Conservation (phyloP, 139 green algal species). For the Tetradesmus lagerheimii region DNA sequence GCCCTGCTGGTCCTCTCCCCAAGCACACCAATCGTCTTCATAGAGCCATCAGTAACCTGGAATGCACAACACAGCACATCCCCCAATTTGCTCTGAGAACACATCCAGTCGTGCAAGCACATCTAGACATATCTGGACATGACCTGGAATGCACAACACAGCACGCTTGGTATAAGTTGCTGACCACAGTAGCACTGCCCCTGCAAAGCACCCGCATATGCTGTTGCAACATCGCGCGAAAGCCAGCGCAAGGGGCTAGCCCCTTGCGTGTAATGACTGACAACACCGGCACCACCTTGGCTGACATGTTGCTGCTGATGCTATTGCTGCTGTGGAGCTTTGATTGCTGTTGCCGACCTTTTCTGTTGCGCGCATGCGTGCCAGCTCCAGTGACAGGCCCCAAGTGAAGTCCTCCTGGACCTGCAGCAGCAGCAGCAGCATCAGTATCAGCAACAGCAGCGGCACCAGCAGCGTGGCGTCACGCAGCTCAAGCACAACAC, state of each 20-base stretch:
- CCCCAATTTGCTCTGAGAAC: no score
- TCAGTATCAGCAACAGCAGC: background rate
- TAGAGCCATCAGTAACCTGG: constrained; percentile 36
- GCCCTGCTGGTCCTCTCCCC: constrained; percentile 34
- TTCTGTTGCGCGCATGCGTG: constrained; percentile 59
- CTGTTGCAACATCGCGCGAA: background rate
- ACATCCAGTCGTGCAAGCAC: no score
- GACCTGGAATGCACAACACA: background rate
- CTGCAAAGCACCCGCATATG: background rate
- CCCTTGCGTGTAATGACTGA: no score
- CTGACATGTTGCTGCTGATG: background rate
- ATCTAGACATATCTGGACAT: background rate
- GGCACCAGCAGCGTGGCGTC: background rate
- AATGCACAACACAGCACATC: background rate
- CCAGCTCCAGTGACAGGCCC: constrained; percentile 60
- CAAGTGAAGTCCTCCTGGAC: constrained; percentile 73
- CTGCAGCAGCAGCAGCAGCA: constrained; percentile 11
- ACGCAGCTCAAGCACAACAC: background rate
- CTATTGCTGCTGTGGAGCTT: constrained; percentile 18
- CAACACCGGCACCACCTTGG: no score
- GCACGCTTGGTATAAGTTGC: background rate
- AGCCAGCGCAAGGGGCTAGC: background rate
- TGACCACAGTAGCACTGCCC: background rate
- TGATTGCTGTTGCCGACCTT: constrained; percentile 33
- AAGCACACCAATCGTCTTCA: constrained; percentile 41